A percentile compares a stretch with the other conserved stretches of the same genome.
phyloP scores from a whole-genome alignment of 371 early-diverging fungal genomes.

The Lichtheimia corymbifera region DNA sequence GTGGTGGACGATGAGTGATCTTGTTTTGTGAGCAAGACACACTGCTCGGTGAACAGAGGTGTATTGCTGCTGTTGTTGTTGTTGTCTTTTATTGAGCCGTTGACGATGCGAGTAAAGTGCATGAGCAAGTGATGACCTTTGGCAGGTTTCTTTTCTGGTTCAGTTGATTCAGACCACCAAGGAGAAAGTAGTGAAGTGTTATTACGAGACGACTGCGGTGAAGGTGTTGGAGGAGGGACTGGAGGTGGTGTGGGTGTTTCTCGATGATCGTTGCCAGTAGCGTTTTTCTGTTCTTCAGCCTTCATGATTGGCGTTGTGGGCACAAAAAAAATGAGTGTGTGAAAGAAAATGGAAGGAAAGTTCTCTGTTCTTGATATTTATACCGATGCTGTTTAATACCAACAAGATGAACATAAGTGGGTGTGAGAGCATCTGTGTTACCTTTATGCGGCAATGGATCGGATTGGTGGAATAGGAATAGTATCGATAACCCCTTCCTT shows the following conservation, averaged over 20 bases:
- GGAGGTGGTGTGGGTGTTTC: conserved; percentile 10
- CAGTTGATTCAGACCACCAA: conserved; percentile 15
- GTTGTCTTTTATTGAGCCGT: not conserved
- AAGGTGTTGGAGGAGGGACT: conserved; percentile 15
- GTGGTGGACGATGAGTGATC: not conserved
- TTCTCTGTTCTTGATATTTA: too few species aligned
- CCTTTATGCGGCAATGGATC: not conserved
- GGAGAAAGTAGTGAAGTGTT: conserved; percentile 14
- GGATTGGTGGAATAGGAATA: too few species aligned
- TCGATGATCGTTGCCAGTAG: not conserved
- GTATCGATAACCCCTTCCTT: too few species aligned
- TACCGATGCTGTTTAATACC: too few species aligned
- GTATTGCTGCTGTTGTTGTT: not conserved
- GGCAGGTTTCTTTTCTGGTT: conserved; percentile 1
- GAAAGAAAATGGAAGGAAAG: conserved; percentile 2
- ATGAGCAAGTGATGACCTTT: conserved; percentile 9
- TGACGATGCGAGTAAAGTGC: conserved; percentile 14
- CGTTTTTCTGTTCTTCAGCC: not conserved
- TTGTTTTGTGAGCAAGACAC: not conserved
- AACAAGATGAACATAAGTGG: not conserved
- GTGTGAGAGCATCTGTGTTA: conserved; percentile 1
- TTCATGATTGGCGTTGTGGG: not conserved
- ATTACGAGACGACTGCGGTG: conserved; percentile 6
- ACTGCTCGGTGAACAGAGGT: not conserved
- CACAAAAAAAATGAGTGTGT: not conserved